Evolutionary conservation across 495 filamentous ascomycete species (phyloP).

Genomic region (Penicillium robsamsonii): DNA sequence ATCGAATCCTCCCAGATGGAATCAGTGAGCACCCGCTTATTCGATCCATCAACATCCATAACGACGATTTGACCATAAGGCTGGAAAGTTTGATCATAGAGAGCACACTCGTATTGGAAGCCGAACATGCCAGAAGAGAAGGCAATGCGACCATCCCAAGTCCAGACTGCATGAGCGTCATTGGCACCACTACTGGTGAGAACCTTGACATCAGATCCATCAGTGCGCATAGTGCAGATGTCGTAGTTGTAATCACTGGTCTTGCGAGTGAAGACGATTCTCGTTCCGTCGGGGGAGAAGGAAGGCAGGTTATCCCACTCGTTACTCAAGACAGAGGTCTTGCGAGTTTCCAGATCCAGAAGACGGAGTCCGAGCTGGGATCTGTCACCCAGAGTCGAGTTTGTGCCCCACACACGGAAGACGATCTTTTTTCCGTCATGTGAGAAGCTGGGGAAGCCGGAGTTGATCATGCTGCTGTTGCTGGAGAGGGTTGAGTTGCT

Average conservation of each 20-base stretch:
- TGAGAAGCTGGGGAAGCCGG: conserved; percentile 32
- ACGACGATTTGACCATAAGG: conserved; percentile 36
- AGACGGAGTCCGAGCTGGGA: conserved; percentile 28
- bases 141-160: conserved; percentile 33
- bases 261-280: conserved; percentile 35
- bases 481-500: conserved; percentile 13
- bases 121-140: conserved; percentile 35
- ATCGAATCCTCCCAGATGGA: conserved; percentile 40
- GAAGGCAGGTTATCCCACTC: conserved; percentile 33
- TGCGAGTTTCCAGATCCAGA: conserved; percentile 26
- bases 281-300: conserved; percentile 31
- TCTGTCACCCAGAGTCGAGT: conserved; percentile 13
- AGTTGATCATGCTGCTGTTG: conserved; percentile 19
- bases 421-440: conserved; percentile 32
- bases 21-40: conserved; percentile 32
- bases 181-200: conserved; percentile 37
- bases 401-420: conserved; percentile 32
- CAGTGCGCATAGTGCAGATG: conserved; percentile 37
- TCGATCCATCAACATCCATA: conserved; percentile 33
- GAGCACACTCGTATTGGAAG: conserved; percentile 32
- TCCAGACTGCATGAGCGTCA: conserved; percentile 46
- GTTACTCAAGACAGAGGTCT: conserved; percentile 23
- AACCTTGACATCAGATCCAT: conserved; percentile 33
- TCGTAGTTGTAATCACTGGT: conserved; percentile 31
- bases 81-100: conserved; percentile 39